Evolutionary conservation across 192 early-diverging fungal genomes (phyloP).

Genomic region (Backusella australiensis): DNA sequence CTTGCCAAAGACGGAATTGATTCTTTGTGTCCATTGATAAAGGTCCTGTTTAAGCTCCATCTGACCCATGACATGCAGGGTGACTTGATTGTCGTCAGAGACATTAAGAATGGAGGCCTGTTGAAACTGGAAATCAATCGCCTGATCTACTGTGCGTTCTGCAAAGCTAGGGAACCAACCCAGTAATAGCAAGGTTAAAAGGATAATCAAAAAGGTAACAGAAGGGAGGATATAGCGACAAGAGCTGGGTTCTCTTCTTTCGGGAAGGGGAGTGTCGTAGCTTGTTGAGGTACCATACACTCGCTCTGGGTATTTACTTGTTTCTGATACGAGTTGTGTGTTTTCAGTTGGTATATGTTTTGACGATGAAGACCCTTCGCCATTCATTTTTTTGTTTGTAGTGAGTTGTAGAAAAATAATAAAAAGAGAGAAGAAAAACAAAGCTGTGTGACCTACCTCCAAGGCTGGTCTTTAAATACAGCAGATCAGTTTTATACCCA

Average conservation of each 20-base stretch:
- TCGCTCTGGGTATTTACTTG: slow-evolving; percentile 3
- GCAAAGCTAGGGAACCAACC: slow-evolving; percentile 24
- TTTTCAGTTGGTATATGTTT: neutral
- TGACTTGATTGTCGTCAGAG: slow-evolving; percentile 13
- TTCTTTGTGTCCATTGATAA: neutral
- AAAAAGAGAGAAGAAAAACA: neutral
- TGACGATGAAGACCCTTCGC: neutral
- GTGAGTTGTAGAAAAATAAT: neutral
- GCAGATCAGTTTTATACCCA: neutral
- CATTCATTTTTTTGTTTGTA: neutral
- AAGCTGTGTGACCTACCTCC: neutral
- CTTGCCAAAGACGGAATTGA: slow-evolving; percentile 5
- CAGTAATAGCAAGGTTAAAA: neutral
- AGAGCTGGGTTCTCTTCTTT: neutral
- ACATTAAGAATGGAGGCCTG: slow-evolving; percentile 20
- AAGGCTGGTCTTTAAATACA: neutral
- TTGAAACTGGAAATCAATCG: slow-evolving; percentile 12
- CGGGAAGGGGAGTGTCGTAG: neutral
- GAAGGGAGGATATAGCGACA: neutral
- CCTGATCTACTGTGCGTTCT: slow-evolving; percentile 4
- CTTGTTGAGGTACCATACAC: neutral
- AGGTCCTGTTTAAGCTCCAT: neutral
- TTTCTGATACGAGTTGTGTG: neutral
- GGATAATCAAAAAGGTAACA: neutral
- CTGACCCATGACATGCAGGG: slow-evolving; percentile 19